Base-by-base conservation (phyloP, 192 early-diverging fungal genomes). In the Gryganskiella cystojenkinii region DNA sequence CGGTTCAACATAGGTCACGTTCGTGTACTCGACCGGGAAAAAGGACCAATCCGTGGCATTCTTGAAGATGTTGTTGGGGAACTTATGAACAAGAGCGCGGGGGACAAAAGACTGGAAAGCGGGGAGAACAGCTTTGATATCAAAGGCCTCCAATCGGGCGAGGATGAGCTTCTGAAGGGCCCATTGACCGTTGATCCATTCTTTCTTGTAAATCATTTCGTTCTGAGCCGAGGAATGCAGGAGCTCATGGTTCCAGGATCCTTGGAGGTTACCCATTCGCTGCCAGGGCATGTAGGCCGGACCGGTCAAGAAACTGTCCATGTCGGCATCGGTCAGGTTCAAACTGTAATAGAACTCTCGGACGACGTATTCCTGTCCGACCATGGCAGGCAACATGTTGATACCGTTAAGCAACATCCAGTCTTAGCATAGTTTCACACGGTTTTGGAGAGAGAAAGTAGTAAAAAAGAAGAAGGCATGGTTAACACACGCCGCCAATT, bases 71-170 rank as follows among this genome's bases (percentile, higher is more conserved):
- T 33, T 49, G 30, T 76, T 34, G 17, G 73, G 73, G 54, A 51
- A 68, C 30, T 68, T 42, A 31, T 33, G n/a, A 19, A 24, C 46
- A 3, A 68, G n/a, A 0, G 59, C 59, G 0, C 58, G 34, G 15
- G 73, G 73, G 0, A 65, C 63, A 28, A 76, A 76, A 7, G 51
- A 56, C 47, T 67, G 73, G 65, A 76, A 76, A 24, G 73, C 49
- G 14, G 73, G 73, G 14, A 76, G 37, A 37, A 68, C 42, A 0
- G 73, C 45, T 0, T 50, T 76, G 47, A 76, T 76, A 28, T 44
- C 66, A 35, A 76, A 49, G 2, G 37, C 58, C 13, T 67, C 43
- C 10, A 76, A 20, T 25, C 73, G 50, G 0, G 51, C 34, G 20
- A 76, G 44, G 24, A 76, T 63, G 45, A 62, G 33, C 44, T 69